phyloP scores from a whole-genome alignment of 2,329 filamentous ascomycete species.

The Calonectria henricotiae region DNA sequence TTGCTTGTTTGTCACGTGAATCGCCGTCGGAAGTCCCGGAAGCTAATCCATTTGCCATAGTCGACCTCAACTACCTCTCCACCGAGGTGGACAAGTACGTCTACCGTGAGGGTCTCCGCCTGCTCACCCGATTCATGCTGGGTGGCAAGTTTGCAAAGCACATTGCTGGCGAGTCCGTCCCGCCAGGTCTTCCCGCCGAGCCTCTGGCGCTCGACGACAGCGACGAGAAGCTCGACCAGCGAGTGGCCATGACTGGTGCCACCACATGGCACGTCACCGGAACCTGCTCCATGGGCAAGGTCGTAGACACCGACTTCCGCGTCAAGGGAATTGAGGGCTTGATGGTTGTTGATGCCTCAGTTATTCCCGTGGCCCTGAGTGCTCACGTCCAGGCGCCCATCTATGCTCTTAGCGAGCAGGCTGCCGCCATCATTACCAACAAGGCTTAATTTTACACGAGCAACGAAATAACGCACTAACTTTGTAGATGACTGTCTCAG shows the following conservation, averaged over 20 bases:
- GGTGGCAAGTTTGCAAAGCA: slow-evolving; percentile 41
- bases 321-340: slow-evolving; percentile 63
- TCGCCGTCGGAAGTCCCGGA: not conserved
- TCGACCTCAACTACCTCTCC: slow-evolving; percentile 47
- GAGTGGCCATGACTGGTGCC: slow-evolving; percentile 50
- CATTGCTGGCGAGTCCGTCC: slow-evolving; percentile 47
- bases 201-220: slow-evolving; percentile 40
- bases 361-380: slow-evolving; percentile 54
- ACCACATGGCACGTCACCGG: slow-evolving; percentile 70
- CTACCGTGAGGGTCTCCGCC: slow-evolving; percentile 47
- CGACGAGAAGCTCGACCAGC: slow-evolving; percentile 47
- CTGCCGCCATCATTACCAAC: slow-evolving; percentile 48
- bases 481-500: not conserved
- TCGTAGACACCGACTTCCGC: slow-evolving; percentile 71
- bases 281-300: slow-evolving; percentile 70
- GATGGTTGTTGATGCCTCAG: slow-evolving; percentile 57
- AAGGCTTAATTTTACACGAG: slow-evolving; percentile 26
- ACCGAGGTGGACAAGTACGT: slow-evolving; percentile 51
- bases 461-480: slow-evolving; percentile 5
- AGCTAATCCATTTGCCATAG: slow-evolving; percentile 37
- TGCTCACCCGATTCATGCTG: slow-evolving; percentile 49
- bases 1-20: not conserved
- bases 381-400: slow-evolving; percentile 55
- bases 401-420: slow-evolving; percentile 58
- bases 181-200: slow-evolving; percentile 39